A percentile compares a stretch with the other conserved stretches of the same genome.
phyloP scores from a whole-genome alignment of 78 protist species.

The Planoprotostelium fungivorum region DNA sequence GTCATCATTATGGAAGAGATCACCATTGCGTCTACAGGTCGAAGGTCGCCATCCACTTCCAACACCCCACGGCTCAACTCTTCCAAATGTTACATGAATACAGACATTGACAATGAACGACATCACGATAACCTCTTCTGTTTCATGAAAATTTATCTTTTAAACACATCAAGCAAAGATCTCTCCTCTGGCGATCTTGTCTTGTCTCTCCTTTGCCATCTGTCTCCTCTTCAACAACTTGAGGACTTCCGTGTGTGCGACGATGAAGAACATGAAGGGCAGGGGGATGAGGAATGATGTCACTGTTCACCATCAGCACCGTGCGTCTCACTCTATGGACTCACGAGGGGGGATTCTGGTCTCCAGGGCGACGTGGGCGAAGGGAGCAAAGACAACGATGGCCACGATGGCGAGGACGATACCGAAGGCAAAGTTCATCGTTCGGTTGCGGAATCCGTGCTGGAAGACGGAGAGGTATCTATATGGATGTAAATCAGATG shows the following conservation, averaged over 20 bases:
- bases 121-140: no score
- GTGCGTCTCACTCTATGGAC: background rate
- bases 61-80: no score
- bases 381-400: conserved; percentile 69
- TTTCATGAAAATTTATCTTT: no score
- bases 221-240: background rate
- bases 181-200: no score
- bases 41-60: no score
- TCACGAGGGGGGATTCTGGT: conserved; percentile 20
- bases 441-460: conserved; percentile 68
- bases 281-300: background rate
- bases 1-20: no score
- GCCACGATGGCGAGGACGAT: conserved; percentile 66
- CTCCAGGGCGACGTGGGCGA: conserved; percentile 48
- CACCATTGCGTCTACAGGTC: no score
- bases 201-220: no score
- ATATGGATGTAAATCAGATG: no score
- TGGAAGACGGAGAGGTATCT: conserved; percentile 72
- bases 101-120: no score
- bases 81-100: no score
- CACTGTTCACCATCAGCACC: background rate
- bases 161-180: no score
- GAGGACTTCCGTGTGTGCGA: background rate
- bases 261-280: background rate
- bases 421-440: conserved; percentile 69